A percentile compares a stretch with the other conserved stretches of the same genome.
These are phyloP conservation scores for Helotiales sp. DNA, from an alignment of 2,329 filamentous ascomycete genomes.

Conservation along the genomic window DNA sequence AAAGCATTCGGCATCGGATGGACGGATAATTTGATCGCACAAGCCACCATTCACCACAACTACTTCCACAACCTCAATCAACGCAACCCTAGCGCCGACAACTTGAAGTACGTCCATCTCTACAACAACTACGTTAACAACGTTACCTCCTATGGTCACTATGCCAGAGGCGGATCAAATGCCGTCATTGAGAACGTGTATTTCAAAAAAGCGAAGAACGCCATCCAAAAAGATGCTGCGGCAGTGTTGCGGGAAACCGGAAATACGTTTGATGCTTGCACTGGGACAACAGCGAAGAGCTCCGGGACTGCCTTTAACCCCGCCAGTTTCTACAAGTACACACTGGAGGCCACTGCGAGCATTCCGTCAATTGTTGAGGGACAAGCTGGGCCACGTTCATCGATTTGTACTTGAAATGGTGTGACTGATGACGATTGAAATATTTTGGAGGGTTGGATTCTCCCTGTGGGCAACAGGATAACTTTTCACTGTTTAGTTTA, in stretches of 20 bases:
- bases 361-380: neutral
- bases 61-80: neutral
- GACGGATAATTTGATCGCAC: neutral
- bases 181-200: neutral
- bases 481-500: too few relatives aligned
- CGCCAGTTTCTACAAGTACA: neutral
- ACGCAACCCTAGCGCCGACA: neutral
- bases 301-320: neutral
- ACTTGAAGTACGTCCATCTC: neutral
- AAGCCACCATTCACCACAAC: neutral
- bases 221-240: neutral
- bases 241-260: neutral
- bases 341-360: neutral
- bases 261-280: neutral
- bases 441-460: too few relatives aligned
- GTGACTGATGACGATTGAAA: too few relatives aligned
- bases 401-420: neutral
- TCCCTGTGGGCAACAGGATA: too few relatives aligned
- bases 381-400: neutral
- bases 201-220: neutral
- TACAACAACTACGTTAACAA: neutral
- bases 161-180: neutral
- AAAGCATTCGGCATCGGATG: conserved; percentile 6
- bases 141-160: neutral
- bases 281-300: neutral